Conservation (phyloP, 78 protist genomes). For the Creolimax fragrantissima region DNA sequence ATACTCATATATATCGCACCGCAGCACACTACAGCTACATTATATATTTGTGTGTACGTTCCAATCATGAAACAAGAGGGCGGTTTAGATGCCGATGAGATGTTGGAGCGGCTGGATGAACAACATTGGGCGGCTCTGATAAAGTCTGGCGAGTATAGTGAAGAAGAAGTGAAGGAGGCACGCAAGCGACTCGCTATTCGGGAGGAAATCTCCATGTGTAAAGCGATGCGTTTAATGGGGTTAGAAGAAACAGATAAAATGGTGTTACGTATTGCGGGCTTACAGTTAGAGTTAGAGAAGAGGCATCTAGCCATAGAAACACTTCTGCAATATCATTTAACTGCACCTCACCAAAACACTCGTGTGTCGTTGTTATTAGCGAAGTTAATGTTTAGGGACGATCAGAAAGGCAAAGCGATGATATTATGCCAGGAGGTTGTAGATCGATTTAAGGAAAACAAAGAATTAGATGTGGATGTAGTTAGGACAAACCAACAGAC, state of each 20-base stretch:
- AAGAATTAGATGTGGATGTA: neutral
- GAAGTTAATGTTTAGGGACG: neutral
- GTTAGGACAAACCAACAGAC: no score
- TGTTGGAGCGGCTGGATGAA: neutral
- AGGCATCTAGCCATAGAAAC: neutral
- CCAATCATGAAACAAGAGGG: no score
- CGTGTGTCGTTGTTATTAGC: neutral
- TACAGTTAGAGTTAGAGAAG: neutral
- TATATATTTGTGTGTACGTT: no score
- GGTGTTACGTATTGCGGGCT: neutral
- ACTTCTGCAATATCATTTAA: neutral
- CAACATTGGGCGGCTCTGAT: neutral
- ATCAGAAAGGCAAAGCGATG: neutral
- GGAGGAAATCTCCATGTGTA: neutral
- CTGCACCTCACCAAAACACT: neutral
- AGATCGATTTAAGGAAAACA: neutral
- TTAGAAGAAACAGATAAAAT: neutral
- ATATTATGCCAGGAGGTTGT: neutral
- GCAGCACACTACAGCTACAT: no score
- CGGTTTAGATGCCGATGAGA: neutral
- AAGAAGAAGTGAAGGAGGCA: neutral
- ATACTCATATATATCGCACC: no score
- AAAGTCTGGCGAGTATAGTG: neutral
- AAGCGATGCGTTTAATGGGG: neutral
- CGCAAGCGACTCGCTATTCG: neutral